A percentile compares a stretch with the other conserved stretches of the same genome.
phyloP scores from a whole-genome alignment of 78 protist species.

The Chrysochromulina parva region DNA sequence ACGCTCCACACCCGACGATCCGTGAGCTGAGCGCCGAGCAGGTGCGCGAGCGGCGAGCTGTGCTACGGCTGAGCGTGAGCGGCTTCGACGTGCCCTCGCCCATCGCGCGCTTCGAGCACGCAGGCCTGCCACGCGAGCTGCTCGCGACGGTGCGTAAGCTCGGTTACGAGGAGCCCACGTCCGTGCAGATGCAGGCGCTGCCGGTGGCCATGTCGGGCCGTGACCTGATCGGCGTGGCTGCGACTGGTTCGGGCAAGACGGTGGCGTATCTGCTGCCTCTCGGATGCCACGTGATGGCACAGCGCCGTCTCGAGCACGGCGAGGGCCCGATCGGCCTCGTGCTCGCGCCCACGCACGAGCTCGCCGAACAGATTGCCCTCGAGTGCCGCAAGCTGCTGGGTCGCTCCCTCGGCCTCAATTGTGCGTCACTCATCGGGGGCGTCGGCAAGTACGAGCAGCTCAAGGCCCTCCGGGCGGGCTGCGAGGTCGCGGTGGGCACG shows the following conservation, averaged over 20 bases:
- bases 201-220: slow-evolving; percentile 92
- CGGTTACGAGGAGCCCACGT: slow-evolving; percentile 80
- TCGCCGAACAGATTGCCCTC: slow-evolving; percentile 69
- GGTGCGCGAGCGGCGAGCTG: not conserved
- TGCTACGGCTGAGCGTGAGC: not conserved
- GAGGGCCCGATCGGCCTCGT: slow-evolving; percentile 81
- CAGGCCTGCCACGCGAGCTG: not conserved
- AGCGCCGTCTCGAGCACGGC: slow-evolving; percentile 31
- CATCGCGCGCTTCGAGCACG: not conserved
- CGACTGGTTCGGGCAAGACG: slow-evolving; percentile 92
- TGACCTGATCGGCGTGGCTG: slow-evolving; percentile 83
- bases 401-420: not conserved
- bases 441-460: slow-evolving; percentile 69
- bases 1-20: not conserved
- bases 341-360: slow-evolving; percentile 84
- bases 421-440: slow-evolving; percentile 75
- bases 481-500: slow-evolving; percentile 43
- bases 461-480: slow-evolving; percentile 40
- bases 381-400: slow-evolving; percentile 42
- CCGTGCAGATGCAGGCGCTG: slow-evolving; percentile 89
- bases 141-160: not conserved
- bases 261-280: slow-evolving; percentile 61
- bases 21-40: not conserved
- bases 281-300: slow-evolving; percentile 61
- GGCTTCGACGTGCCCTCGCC: slow-evolving; percentile 26